A percentile compares a stretch with the other conserved stretches of the same genome.
Evolutionary conservation across 2,329 filamentous ascomycete genomes (phyloP).

Genomic region (Paraphaeosphaeria sporulosa): DNA sequence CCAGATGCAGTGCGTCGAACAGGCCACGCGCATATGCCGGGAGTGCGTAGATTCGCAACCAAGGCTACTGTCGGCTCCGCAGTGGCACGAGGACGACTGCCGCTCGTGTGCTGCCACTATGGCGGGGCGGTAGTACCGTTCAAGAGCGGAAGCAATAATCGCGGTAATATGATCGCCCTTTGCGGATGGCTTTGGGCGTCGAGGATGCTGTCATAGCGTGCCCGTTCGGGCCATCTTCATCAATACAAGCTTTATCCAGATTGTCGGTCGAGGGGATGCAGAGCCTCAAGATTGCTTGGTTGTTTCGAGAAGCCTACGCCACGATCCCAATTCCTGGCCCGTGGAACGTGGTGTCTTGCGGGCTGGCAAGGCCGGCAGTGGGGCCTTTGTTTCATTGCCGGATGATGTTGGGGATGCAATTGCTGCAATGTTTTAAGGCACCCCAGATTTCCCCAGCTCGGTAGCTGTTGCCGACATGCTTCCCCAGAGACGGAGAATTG

Average conservation of each 20-base stretch:
- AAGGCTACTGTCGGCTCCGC: slow-evolving; percentile 24
- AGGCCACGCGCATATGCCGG: slow-evolving; percentile 30
- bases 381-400: slow-evolving; percentile 8
- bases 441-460: slow-evolving; percentile 15
- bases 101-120: slow-evolving; percentile 31
- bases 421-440: slow-evolving; percentile 6
- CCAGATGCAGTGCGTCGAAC: slow-evolving; percentile 23
- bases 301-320: slow-evolving; percentile 3
- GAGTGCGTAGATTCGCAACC: slow-evolving; percentile 18
- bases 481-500: slow-evolving; percentile 11
- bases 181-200: slow-evolving; percentile 9
- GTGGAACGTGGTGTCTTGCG: slow-evolving; percentile 6
- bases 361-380: slow-evolving; percentile 7
- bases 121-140: slow-evolving; percentile 25
- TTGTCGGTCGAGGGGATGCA: slow-evolving; percentile 16
- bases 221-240: slow-evolving; percentile 10
- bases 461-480: slow-evolving; percentile 14
- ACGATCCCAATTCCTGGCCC: slow-evolving; percentile 3
- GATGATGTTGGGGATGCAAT: slow-evolving; percentile 2
- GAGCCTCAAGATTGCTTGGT: slow-evolving; percentile 11
- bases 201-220: slow-evolving; percentile 3
- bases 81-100: slow-evolving; percentile 32
- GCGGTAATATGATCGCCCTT: slow-evolving; percentile 26
- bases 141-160: slow-evolving; percentile 31
- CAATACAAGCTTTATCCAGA: slow-evolving; percentile 18